phyloP scores from a whole-genome alignment of 148 eudicot species.

The Cornus suecica region DNA sequence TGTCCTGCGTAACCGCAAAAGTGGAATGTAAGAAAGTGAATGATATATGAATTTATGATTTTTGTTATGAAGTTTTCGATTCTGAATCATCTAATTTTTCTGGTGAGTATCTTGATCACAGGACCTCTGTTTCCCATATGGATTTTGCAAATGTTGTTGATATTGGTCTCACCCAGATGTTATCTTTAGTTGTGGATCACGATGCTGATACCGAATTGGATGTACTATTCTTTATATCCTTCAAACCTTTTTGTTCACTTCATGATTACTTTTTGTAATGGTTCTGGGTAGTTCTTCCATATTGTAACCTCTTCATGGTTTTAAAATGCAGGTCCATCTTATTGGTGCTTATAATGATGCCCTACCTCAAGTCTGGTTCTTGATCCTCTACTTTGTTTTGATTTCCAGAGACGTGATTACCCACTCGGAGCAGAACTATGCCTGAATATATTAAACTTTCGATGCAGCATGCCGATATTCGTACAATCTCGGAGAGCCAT shows the following conservation, averaged over 20 bases:
- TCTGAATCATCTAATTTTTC: constrained; percentile 8
- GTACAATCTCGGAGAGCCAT: constrained; percentile 22
- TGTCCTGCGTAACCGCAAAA: constrained; percentile 68
- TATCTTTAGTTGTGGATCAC: constrained; percentile 46
- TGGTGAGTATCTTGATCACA: constrained; percentile 23
- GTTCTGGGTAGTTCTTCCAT: not conserved
- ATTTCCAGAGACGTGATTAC: constrained; percentile 11
- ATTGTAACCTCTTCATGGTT: constrained; percentile 10
- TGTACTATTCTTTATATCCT: constrained; percentile 38
- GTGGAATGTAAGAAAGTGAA: constrained; percentile 61
- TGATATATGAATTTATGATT: not conserved
- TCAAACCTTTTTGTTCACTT: not conserved
- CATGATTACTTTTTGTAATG: not conserved
- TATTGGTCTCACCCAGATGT: constrained; percentile 81
- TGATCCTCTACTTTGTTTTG: constrained; percentile 27
- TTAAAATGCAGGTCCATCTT: constrained; percentile 78
- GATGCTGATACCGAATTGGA: constrained; percentile 53
- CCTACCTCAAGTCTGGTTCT: constrained; percentile 46
- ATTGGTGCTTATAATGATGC: constrained; percentile 79
- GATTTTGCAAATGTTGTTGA: constrained; percentile 77
- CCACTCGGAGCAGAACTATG: constrained; percentile 11
- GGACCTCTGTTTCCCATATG: constrained; percentile 84
- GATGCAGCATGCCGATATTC: constrained; percentile 35
- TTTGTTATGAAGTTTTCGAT: not conserved
- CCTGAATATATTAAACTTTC: constrained; percentile 13